Base-by-base conservation (phyloP, 208 protist species). In the Crithidia mellificae region DNA sequence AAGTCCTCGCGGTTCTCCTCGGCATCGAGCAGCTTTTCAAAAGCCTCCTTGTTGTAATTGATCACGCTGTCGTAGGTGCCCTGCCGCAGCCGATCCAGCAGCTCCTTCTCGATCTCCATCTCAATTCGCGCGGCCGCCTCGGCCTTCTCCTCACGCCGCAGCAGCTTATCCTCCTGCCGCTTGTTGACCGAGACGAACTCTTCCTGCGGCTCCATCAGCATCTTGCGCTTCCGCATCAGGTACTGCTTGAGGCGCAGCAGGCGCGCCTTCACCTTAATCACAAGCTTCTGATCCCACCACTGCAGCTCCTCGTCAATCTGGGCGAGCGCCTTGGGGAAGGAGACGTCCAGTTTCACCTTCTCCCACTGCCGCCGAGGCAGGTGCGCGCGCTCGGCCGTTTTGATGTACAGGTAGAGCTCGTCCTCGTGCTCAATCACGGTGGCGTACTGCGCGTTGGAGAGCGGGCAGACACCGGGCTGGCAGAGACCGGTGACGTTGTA, bases 401-500 rank as follows among this genome's bases (percentile, higher is more conserved):
- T 99, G 39, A 99, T 95, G 85, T 98, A 98, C 12, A 99, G 85
- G 85, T 98, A 99, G 11, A 97, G 79, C 70, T 96, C 77, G 56
- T 98, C 97, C 52, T 99, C 90, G 50, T 99, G 85, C 85, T 99
- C 98, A 70, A 94, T 87, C 34, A 99, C 88, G 24, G 98, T 99
- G 46, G 98, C 97, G 78, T 99, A 99, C 69, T 98, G 96, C 20
- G 88, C 95, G 85, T 99, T 99, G 56, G 98, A 98, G 4, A 99
- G 88, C 15, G 98, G 98, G 79, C 99, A 99, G 19, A 97, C 93
- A 49, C 87, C 91, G 24, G 94, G 83, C 68, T 97, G 95, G 85
- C 99, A 99, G 20, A 99, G 78, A 78, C 98, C 98, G 20, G 97
- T 99, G 22, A 99, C 85, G 83, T 99, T 99, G 85, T 99, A 98